Base-by-base conservation (phyloP, 306 rosid species). In the Cucumis melo region DNA sequence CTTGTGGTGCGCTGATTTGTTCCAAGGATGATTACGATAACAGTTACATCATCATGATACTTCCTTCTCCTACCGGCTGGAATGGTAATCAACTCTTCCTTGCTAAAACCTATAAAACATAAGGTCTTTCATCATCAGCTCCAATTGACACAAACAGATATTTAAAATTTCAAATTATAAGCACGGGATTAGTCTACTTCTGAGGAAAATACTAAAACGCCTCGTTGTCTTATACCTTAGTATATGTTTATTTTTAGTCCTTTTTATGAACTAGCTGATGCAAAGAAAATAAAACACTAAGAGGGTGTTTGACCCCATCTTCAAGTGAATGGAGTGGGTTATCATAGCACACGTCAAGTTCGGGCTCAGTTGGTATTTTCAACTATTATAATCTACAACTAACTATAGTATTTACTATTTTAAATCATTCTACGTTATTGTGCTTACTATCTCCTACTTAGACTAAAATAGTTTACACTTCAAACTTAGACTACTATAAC, bases 41-140 rank as follows among this genome's bases (percentile, higher is more conserved):
- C 92, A 14, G 99, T 94, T 16, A 94, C 96, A 66, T 94, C 99
- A 55, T 94, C 99, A 68, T 94, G 99, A 86, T 94, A 94, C 81
- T 92, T 94, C 79, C 99, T 89, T 83, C 99, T 82, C 84, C 95
- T 87, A 36, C 99, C 99, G 0, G 90, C 96, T 19, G 97, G 99
- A 82, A 92, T 57, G 64, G 86, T 89, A 92, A 92, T 90, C 74
- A 94, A 78, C 80, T 94, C 98, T 89, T 94, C 96, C 90, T 80
- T 86, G 83, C 90, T 92, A 70, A 94, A 88, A 79, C 99, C 99
- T 94, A 89, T 60, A 61, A 74, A 34, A n/a, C 24, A 57, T 6
- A 38, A 17, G 12, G 24, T 46, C 42, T 48, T 50, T 8, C 42
- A 71, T 44, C 74, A 68, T 68, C 56, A 68, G 42, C 76, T 15